phyloP scores from a whole-genome alignment of 805 yeast genomes.

The Hanseniaspora hatyaiensis region DNA sequence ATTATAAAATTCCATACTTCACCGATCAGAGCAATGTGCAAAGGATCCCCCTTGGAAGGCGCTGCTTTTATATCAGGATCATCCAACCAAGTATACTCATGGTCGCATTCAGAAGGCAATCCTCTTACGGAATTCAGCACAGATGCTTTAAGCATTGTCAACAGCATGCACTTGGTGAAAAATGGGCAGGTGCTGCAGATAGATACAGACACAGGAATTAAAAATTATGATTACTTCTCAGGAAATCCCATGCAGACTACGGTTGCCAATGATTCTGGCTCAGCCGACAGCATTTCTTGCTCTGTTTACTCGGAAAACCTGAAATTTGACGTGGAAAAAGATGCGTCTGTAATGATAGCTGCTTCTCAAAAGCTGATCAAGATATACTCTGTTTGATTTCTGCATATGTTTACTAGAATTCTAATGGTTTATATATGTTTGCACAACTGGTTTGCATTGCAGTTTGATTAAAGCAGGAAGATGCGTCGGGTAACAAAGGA shows the following conservation, averaged over 20 bases:
- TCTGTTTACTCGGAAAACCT: not conserved
- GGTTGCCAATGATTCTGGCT: constrained; percentile 26
- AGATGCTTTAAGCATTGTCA: not conserved
- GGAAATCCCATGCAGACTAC: constrained; percentile 70
- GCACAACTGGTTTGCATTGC: too few relatives aligned
- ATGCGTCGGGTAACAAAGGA: too few relatives aligned
- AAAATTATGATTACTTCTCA: constrained; percentile 64
- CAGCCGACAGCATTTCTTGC: not conserved
- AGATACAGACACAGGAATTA: constrained; percentile 74
- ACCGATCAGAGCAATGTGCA: constrained; percentile 59
- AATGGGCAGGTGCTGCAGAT: constrained; percentile 53
- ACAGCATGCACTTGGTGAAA: constrained; percentile 43
- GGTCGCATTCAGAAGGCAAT: constrained; percentile 70
- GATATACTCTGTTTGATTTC: constrained; percentile 34
- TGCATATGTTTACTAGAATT: too few relatives aligned
- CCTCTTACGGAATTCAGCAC: constrained; percentile 44
- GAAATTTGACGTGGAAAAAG: constrained; percentile 30
- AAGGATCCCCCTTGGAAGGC: constrained; percentile 48
- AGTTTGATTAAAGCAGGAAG: too few relatives aligned
- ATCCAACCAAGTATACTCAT: constrained; percentile 69
- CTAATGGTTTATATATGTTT: too few relatives aligned
- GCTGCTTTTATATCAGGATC: constrained; percentile 71
- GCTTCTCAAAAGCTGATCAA: constrained; percentile 66
- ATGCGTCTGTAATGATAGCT: constrained; percentile 56
- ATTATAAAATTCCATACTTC: constrained; percentile 78